Conservation (phyloP, 2,329 filamentous ascomycete species). For the Xylariaceae sp. region DNA sequence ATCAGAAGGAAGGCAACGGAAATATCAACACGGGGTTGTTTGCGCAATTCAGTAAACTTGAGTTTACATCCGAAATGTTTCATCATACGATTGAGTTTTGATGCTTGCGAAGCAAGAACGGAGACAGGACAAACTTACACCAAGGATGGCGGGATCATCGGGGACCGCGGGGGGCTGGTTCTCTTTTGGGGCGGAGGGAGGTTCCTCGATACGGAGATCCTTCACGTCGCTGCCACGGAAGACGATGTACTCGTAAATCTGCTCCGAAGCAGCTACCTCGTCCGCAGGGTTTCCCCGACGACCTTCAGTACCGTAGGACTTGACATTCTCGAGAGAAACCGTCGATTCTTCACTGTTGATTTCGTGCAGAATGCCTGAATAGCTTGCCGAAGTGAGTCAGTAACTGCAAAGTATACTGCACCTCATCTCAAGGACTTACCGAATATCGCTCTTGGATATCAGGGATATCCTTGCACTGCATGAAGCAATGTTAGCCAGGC, state of each 20-base stretch:
- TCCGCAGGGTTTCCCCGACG: conserved; percentile 72
- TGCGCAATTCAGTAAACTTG: conserved; percentile 85
- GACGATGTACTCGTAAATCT: conserved; percentile 97
- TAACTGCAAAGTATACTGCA: conserved; percentile 11
- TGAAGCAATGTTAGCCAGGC: conserved; percentile 17
- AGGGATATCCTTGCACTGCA: conserved; percentile 84
- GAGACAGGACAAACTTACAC: conserved; percentile 63
- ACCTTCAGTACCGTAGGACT: conserved; percentile 89
- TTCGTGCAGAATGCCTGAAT: conserved; percentile 91
- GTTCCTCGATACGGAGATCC: conserved; percentile 88
- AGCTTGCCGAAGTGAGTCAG: conserved; percentile 51
- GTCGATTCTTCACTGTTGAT: conserved; percentile 98
- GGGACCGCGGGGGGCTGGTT: conserved; percentile 73
- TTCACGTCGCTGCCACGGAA: conserved; percentile 98
- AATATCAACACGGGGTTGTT: conserved; percentile 88
- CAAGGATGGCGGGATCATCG: conserved; percentile 93
- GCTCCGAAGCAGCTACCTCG: conserved; percentile 77
- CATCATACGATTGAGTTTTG: conserved; percentile 58
- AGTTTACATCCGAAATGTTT: conserved; percentile 97
- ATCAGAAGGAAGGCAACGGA: conserved; percentile 99
- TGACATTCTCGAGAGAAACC: conserved; percentile 93
- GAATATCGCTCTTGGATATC: conserved; percentile 96
- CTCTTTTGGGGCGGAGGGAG: conserved; percentile 66
- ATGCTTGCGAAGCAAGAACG: not conserved
- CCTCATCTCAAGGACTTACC: conserved; percentile 52